Base-by-base conservation (phyloP, 371 early-diverging fungal species). In the Massospora cicadina region DNA sequence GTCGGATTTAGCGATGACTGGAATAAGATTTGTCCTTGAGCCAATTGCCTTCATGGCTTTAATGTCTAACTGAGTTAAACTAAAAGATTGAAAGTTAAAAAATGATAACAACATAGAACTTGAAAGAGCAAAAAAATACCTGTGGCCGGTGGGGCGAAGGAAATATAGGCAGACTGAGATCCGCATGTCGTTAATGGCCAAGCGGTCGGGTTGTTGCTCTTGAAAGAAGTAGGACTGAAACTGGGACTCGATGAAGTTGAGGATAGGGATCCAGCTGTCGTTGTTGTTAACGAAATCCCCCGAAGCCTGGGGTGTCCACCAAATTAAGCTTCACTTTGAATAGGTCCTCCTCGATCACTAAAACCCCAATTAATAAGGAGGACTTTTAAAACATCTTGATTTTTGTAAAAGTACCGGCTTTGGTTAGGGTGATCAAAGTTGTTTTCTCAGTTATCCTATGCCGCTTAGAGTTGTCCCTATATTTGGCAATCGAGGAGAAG, bases 241-340 rank as follows among this genome's bases (percentile, higher is more conserved):
- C 74, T 94, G 95, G 67, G 91, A 91, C 71, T 95, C 93, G 65
- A 98, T 81, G 74, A 93, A 97, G 65, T 95, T 90, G 53, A 96
- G 81, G 66, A 96, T 89, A n/a, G 97, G 93, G 43, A 86, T 86
- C 93, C 94, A 96, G 75, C 91, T 85, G 69, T 90, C 87, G 58
- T 83, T 77, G 74, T 89, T 91, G 78, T 90, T 88, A 68, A 88
- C 84, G 73, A 86, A 91, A 71, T 91, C 92, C 57, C 92, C 92
- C 43, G 75, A 91, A 91, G 54, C 92, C 92, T 63, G 89, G 90
- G 33, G 90, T 89, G 72, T 91, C 92, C 69, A 91, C 83, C 58
- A 96, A 85, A 58, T 86, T 90, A 67, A 95, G 75, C 65, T 90
- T 88, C 67, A 93, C 93, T 65, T 84, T 86, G 81, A 96, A 95